Percentiles rank a stretch among this genome's conserved stretches.
Evolutionary conservation across 2,329 filamentous ascomycete genomes (phyloP).

Genomic region (Byssochlamys sp.): DNA sequence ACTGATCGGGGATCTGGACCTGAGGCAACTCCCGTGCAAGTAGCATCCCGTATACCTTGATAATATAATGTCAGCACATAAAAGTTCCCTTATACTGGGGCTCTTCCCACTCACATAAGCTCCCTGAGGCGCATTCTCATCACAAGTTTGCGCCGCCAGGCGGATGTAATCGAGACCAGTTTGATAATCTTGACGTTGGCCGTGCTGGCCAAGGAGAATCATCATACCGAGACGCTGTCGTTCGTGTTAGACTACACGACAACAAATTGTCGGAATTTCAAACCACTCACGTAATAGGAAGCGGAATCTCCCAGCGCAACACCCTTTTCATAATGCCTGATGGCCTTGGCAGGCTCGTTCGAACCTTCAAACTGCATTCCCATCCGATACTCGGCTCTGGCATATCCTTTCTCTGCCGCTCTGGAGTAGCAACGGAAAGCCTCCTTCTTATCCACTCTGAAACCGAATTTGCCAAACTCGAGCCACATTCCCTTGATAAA

Average conservation of each 20-base stretch:
- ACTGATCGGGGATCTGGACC: constrained; percentile 64
- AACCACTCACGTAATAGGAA: constrained; percentile 53
- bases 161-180: constrained; percentile 73
- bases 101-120: constrained; percentile 53
- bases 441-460: constrained; percentile 84
- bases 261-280: constrained; percentile 1
- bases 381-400: constrained; percentile 86
- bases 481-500: constrained; percentile 96
- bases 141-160: constrained; percentile 71
- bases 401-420: constrained; percentile 77
- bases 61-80: background rate
- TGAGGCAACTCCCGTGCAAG: constrained; percentile 84
- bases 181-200: constrained; percentile 70
- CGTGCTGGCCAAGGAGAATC: constrained; percentile 86
- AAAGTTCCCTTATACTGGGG: constrained; percentile 3
- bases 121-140: constrained; percentile 93
- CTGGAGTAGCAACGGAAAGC: constrained; percentile 78
- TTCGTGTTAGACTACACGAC: constrained; percentile 7
- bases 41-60: constrained; percentile 77
- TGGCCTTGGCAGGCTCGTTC: constrained; percentile 81
- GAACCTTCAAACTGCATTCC: constrained; percentile 97
- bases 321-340: constrained; percentile 80
- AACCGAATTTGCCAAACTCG: constrained; percentile 93
- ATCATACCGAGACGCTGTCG: constrained; percentile 86
- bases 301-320: constrained; percentile 76